These are phyloP conservation scores for Sanghuangporus weigelae DNA, from an alignment of 1,284 basidiomycete genomes.

Conservation along the genomic window DNA sequence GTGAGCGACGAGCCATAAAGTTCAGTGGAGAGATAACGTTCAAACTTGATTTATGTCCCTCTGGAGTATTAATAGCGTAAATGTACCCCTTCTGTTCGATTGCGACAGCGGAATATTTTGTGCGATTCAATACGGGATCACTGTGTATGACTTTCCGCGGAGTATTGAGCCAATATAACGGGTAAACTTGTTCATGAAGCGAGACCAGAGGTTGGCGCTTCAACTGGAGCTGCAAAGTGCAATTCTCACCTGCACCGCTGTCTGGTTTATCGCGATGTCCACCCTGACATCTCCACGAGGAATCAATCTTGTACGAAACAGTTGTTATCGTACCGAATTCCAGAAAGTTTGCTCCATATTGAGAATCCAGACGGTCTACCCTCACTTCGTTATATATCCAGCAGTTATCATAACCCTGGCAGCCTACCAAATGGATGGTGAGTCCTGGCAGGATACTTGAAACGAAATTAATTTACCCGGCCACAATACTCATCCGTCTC, in stretches of 20 bases:
- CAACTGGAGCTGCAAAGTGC: neutral
- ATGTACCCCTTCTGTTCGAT: conserved; percentile 45
- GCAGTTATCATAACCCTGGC: conserved; percentile 32
- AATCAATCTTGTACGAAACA: neutral
- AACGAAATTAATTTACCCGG: conserved; percentile 28
- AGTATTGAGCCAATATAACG: conserved; percentile 39
- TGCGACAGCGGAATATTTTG: conserved; percentile 40
- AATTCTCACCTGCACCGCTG: conserved; percentile 28
- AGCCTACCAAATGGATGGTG: neutral
- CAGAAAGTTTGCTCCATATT: conserved; percentile 41
- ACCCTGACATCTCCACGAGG: conserved; percentile 27
- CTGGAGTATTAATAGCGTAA: conserved; percentile 44
- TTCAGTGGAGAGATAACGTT: neutral
- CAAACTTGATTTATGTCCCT: conserved; percentile 41
- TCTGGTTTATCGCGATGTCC: conserved; percentile 41
- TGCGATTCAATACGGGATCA: conserved; percentile 32
- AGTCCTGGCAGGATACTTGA: neutral
- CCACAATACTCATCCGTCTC: conserved; percentile 36
- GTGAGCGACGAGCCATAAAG: neutral
- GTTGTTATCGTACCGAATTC: conserved; percentile 32
- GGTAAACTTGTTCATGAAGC: conserved; percentile 28
- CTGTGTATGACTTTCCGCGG: conserved; percentile 42
- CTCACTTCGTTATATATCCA: conserved; percentile 38
- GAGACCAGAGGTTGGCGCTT: too few species aligned
- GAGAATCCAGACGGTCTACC: conserved; percentile 31